Evolutionary conservation across 177 flowering plant species (phyloP).

Genomic region (Vitis hybrid): DNA sequence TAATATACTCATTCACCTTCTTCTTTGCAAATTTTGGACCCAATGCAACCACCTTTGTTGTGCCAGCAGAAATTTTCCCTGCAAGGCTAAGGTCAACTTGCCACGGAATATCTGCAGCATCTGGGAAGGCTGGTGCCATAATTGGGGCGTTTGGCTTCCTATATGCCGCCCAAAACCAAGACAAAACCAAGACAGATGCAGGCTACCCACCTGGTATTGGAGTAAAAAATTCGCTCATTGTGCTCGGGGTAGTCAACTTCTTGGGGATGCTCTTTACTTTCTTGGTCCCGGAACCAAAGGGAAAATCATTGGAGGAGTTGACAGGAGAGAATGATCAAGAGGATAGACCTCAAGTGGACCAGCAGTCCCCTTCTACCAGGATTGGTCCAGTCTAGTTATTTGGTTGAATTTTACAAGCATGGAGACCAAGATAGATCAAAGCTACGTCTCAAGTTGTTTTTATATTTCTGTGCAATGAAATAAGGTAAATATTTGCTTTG

Average conservation of each 20-base stretch:
- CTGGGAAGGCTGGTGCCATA: constrained; percentile 68
- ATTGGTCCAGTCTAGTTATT: constrained; percentile 24
- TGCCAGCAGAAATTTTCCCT: constrained; percentile 71
- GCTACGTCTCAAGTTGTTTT: no score
- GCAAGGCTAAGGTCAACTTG: constrained; percentile 64
- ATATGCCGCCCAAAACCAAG: constrained; percentile 40
- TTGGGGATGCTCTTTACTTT: constrained; percentile 43
- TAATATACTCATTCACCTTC: constrained; percentile 52
- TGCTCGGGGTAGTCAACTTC: constrained; percentile 37
- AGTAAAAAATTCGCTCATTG: constrained; percentile 36
- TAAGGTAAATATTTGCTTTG: no score
- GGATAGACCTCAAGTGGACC: not conserved
- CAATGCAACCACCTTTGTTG: constrained; percentile 61
- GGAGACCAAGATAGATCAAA: no score
- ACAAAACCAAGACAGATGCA: constrained; percentile 24
- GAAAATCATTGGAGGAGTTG: constrained; percentile 54
- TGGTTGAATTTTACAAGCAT: no score
- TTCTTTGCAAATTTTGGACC: constrained; percentile 77
- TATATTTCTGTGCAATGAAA: no score
- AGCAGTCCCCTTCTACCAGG: not conserved
- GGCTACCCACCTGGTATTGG: constrained; percentile 54
- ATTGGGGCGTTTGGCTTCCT: constrained; percentile 68
- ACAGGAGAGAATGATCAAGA: constrained; percentile 32
- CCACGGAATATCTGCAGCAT: constrained; percentile 66
- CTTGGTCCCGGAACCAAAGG: constrained; percentile 56